Base-by-base conservation (phyloP, 2,329 filamentous ascomycete genomes). In the Lomentospora prolificans region DNA sequence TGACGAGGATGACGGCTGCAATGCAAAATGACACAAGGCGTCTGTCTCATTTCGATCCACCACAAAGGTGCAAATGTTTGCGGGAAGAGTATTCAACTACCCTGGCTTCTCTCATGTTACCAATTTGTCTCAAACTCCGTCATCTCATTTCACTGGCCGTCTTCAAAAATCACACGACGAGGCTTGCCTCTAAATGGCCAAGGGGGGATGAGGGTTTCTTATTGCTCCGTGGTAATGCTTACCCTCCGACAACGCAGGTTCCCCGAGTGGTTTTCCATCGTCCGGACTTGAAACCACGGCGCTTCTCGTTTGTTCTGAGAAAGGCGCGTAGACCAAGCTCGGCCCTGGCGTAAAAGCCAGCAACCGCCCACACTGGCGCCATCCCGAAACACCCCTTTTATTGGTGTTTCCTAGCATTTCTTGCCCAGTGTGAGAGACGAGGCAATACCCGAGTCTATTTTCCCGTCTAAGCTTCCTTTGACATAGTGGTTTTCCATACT, bases 111-210 rank as follows among this genome's bases (percentile, higher is more conserved):
- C 22, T 22, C 44, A 22, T 22, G 17, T 10, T 48, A 12, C 44
- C 44, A 48, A 48, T 48, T 25, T 48, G 44, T 48, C 44, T 48
- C 19, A 48, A 48, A 48, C 44, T 48, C 44, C 10, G 22, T 48
- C 44, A 48, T 48, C 44, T 48, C 44, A 22, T 48, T 48, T 48
- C 22, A 12, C 12, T 12, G n/a, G n/a, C n/a, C n/a, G n/a, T 12
- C 30, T 12, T 33, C 30, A 7, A 6, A 33, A 33, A n/a, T 44
- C 39, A 19, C 17, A 22, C 39, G n/a, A 12, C 30, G 30, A 33
- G 6, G 30, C 7, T 7, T 12, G 30, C 7, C 30, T 6, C 7
- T 12, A n/a, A n/a, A n/a, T n/a, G n/a, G n/a, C n/a, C n/a, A n/a
- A n/a, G n/a, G n/a, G n/a, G n/a, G n/a, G n/a, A n/a, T n/a, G n/a